These are phyloP conservation scores for Phytophthora cactorum DNA, from an alignment of 352 stramenopile genomes.

Conservation along the genomic window DNA sequence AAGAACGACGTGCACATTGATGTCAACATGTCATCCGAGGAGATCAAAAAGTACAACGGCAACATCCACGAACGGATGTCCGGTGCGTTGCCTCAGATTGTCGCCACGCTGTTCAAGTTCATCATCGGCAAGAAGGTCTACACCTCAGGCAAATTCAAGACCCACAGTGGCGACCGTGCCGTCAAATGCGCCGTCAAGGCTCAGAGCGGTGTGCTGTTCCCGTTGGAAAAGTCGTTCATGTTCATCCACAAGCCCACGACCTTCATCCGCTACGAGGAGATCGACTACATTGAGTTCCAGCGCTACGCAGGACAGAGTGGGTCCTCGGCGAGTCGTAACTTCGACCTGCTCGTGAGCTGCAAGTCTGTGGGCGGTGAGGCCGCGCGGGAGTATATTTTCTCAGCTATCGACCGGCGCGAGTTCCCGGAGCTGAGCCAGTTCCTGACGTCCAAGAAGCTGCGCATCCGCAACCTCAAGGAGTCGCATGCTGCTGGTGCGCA, in stretches of 20 bases:
- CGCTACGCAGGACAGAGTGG: slow-evolving; percentile 93
- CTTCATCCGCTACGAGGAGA: slow-evolving; percentile 98
- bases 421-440: slow-evolving; percentile 96
- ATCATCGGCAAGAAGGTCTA: slow-evolving; percentile 98
- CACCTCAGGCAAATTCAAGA: slow-evolving; percentile 92
- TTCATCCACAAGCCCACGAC: slow-evolving; percentile 99
- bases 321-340: slow-evolving; percentile 93
- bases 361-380: slow-evolving; percentile 86
- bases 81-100: slow-evolving; percentile 96
- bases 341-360: slow-evolving; percentile 95
- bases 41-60: slow-evolving; percentile 97
- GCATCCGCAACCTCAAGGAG: slow-evolving; percentile 93
- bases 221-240: slow-evolving; percentile 98
- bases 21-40: slow-evolving; percentile 97
- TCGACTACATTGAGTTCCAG: slow-evolving; percentile 98
- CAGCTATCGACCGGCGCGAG: slow-evolving; percentile 95
- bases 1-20: slow-evolving; percentile 88
- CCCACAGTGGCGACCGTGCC: slow-evolving; percentile 82
- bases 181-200: slow-evolving; percentile 94
- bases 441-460: slow-evolving; percentile 95
- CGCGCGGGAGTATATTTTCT: slow-evolving; percentile 94
- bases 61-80: slow-evolving; percentile 97
- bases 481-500: slow-evolving; percentile 51
- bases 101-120: slow-evolving; percentile 99
- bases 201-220: slow-evolving; percentile 97